Conservation (phyloP, 1,139 yeast genomes). For the Pichia sp. region DNA sequence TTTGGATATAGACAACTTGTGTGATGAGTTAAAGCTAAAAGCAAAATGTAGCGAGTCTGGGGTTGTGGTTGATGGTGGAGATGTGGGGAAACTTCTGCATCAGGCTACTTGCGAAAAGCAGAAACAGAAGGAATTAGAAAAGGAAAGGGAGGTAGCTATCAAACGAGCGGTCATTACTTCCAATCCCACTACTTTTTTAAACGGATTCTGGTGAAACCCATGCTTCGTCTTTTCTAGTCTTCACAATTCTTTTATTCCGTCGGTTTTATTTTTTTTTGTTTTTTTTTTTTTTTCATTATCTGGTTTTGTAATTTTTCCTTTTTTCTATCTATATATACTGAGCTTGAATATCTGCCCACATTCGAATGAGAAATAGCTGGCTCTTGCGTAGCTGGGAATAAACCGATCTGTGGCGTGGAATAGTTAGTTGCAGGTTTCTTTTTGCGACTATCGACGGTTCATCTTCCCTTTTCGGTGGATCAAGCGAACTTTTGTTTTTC, state of each 20-base stretch:
- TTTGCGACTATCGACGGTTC: not conserved
- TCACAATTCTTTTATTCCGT: too few species aligned
- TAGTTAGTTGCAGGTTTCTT: not conserved
- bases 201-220: slow-evolving; percentile 5
- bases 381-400: too few species aligned
- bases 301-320: not conserved
- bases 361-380: not conserved
- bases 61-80: slow-evolving; percentile 75
- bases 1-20: slow-evolving; percentile 87
- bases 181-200: slow-evolving; percentile 1
- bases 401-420: too few species aligned
- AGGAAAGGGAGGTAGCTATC: slow-evolving; percentile 1
- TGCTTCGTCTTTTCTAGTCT: too few species aligned
- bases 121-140: not conserved
- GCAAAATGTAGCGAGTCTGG: slow-evolving; percentile 96
- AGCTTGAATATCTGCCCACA: not conserved
- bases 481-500: not conserved
- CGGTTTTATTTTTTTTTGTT: not conserved
- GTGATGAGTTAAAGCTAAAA: slow-evolving; percentile 80
- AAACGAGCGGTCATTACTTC: slow-evolving; percentile 4
- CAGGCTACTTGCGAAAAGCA: slow-evolving; percentile 12
- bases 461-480: not conserved
- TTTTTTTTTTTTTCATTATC: not conserved
- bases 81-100: slow-evolving; percentile 47
- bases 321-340: not conserved